Percentiles rank a stretch among this genome's conserved stretches.
Conservation (phyloP, 139 green algal species). For the Pseudopediastrum boryanum region DNA sequence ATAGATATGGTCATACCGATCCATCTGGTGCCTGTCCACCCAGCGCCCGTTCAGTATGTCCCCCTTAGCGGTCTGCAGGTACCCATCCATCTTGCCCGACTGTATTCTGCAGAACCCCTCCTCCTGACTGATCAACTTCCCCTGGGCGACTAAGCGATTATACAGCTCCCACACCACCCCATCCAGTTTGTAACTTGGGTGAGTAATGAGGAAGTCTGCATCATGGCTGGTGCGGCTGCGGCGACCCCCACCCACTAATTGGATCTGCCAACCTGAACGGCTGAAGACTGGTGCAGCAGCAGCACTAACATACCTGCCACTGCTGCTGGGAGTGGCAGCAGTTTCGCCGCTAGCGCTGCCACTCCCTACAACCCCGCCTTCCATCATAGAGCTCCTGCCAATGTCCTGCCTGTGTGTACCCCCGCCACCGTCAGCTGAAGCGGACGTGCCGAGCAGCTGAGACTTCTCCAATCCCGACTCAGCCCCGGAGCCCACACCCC, state of each 20-base stretch:
- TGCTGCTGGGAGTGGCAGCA: no score
- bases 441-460: no score
- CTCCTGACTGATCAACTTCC: conserved; percentile 39
- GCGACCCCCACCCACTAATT: conserved; percentile 38
- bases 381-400: no score
- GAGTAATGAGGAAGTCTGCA: conserved; percentile 20
- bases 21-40: conserved; percentile 41
- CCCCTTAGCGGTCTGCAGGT: not conserved
- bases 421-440: no score
- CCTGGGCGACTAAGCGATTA: conserved; percentile 20
- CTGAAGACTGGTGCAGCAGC: not conserved
- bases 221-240: conserved; percentile 22
- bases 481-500: no score
- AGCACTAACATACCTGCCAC: not conserved
- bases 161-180: conserved; percentile 34
- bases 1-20: conserved; percentile 47
- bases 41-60: not conserved
- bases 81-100: conserved; percentile 5
- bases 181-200: not conserved
- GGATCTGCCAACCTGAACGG: conserved; percentile 12
- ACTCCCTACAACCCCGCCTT: no score
- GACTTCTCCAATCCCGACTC: no score
- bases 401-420: no score
- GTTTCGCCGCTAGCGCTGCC: no score
- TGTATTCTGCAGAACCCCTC: conserved; percentile 43